phyloP scores from a whole-genome alignment of 169 alveolate species.

The Ichthyophthirius multifiliis region DNA sequence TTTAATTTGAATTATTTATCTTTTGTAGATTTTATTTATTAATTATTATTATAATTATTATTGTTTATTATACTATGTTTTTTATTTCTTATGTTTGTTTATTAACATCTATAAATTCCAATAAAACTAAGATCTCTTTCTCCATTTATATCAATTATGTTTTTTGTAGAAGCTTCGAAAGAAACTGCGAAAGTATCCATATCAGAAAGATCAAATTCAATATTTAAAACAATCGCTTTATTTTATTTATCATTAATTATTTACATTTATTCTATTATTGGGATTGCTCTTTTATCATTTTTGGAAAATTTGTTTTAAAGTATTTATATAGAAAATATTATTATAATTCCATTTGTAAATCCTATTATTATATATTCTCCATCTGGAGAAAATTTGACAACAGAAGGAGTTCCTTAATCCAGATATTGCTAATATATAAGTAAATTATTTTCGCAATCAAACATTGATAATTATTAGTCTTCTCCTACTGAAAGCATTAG shows the following conservation, averaged over 20 bases:
- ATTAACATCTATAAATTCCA: background rate
- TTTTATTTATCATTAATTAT: constrained; percentile 44
- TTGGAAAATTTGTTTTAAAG: background rate
- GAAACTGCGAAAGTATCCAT: constrained; percentile 72
- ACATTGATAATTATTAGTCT: constrained; percentile 71
- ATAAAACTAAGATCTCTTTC: background rate
- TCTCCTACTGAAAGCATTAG: constrained; percentile 71
- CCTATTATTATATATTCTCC: constrained; percentile 77
- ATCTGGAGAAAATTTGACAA: constrained; percentile 70
- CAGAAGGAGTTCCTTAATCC: constrained; percentile 61
- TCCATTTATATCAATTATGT: background rate
- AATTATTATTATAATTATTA: too few relatives aligned
- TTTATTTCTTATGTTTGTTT: background rate
- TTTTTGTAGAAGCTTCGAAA: constrained; percentile 33
- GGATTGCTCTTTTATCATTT: constrained; percentile 12
- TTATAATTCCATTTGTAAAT: constrained; percentile 10
- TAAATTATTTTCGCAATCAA: constrained; percentile 65
- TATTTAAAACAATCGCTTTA: constrained; percentile 61
- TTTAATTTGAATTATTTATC: background rate
- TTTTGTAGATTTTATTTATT: background rate
- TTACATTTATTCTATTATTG: constrained; percentile 45
- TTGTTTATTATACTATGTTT: background rate
- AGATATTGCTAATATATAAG: constrained; percentile 56
- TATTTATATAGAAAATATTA: background rate
- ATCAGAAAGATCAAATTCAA: constrained; percentile 63